Conservation (phyloP, 345 rosid species). For the Anastatica hierochuntica region DNA sequence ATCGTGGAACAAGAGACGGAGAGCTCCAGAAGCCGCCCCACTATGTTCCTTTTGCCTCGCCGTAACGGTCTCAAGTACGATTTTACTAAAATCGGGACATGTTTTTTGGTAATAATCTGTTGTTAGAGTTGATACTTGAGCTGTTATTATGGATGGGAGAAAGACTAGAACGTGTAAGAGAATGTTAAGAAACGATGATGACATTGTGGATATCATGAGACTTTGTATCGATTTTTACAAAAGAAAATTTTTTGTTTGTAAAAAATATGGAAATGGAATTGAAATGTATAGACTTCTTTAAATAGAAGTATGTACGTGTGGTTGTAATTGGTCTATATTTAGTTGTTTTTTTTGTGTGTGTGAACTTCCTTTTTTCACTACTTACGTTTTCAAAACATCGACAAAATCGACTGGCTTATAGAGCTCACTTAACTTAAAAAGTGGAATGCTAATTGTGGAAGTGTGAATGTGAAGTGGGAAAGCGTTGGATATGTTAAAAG, state of each 20-base stretch:
- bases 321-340: not conserved
- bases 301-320: not conserved
- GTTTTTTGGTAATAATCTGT: slow-evolving; percentile 33
- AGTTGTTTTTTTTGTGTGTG: no score
- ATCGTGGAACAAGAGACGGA: slow-evolving; percentile 49
- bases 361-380: no score
- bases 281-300: not conserved
- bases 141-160: not conserved
- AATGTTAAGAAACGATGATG: not conserved
- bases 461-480: no score
- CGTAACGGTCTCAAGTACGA: slow-evolving; percentile 28
- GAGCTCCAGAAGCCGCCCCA: slow-evolving; percentile 38
- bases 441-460: no score
- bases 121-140: not conserved
- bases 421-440: no score
- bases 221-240: not conserved
- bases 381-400: no score
- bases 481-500: no score
- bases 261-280: no score
- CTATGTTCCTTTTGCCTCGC: slow-evolving; percentile 23
- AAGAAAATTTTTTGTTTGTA: no score
- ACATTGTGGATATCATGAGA: not conserved
- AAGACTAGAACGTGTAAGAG: slow-evolving; percentile 1
- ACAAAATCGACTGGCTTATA: no score
- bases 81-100: slow-evolving; percentile 36